Evolutionary conservation across 768 basidiomycete genomes (phyloP).

Genomic region (Suillus occidentalis): DNA sequence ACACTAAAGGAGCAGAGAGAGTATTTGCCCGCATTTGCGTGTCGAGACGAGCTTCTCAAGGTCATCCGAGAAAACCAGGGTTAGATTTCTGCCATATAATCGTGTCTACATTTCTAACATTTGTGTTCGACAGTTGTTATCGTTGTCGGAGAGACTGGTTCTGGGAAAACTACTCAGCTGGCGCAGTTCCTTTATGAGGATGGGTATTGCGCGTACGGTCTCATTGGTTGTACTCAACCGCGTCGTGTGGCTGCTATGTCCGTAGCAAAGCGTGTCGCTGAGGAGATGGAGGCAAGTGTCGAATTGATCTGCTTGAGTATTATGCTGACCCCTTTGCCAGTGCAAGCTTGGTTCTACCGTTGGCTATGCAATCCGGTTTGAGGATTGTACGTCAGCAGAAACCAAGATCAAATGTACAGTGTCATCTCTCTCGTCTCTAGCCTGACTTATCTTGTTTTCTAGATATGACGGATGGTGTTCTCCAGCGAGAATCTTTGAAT

Average conservation of each 20-base stretch:
- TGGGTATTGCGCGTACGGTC: constrained; percentile 85
- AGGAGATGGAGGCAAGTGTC: constrained; percentile 90
- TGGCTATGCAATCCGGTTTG: constrained; percentile 98
- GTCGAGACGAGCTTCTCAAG: constrained; percentile 88
- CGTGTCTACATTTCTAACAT: constrained; percentile 1
- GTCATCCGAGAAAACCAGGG: constrained; percentile 95
- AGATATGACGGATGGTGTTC: constrained; percentile 99
- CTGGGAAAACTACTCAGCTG: constrained; percentile 97
- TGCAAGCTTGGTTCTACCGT: constrained; percentile 89
- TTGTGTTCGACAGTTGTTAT: constrained; percentile 63
- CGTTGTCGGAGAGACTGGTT: constrained; percentile 99
- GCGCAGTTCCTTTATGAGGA: constrained; percentile 97
- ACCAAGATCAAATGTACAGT: constrained; percentile 95
- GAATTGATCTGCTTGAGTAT: not conserved
- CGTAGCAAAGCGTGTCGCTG: constrained; percentile 99
- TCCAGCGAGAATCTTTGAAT: constrained; percentile 96
- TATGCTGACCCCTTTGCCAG: constrained; percentile 34
- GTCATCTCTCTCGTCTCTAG: not conserved
- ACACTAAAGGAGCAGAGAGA: constrained; percentile 95
- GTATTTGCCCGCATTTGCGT: constrained; percentile 96
- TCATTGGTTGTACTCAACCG: constrained; percentile 97
- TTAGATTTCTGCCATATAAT: constrained; percentile 24
- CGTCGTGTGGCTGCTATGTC: constrained; percentile 99
- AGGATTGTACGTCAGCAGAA: constrained; percentile 91
- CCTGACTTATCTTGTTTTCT: constrained; percentile 5